These are phyloP conservation scores for Meira miltonrushii DNA, from an alignment of 1,284 basidiomycete genomes.

Conservation along the genomic window DNA sequence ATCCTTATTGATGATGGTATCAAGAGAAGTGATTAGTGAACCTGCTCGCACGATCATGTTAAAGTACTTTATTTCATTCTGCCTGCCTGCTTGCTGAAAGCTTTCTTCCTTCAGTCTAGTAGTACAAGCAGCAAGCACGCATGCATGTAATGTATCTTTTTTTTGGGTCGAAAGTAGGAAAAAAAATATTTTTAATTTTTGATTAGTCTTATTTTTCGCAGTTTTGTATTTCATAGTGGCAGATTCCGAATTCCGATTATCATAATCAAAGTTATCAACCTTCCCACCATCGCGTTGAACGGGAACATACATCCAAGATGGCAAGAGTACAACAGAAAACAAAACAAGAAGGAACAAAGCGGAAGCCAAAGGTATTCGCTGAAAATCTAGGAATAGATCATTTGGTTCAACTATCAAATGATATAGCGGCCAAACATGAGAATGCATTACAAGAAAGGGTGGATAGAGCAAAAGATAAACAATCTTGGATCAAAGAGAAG, in stretches of 20 bases:
- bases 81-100: too few species aligned
- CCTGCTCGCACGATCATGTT: too few species aligned
- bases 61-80: too few species aligned
- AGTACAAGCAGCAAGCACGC: too few species aligned
- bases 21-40: too few species aligned
- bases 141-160: too few species aligned
- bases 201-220: not conserved
- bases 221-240: not conserved
- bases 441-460: not conserved
- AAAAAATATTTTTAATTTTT: not conserved
- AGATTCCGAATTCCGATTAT: not conserved
- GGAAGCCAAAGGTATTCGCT: not conserved
- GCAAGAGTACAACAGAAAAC: not conserved
- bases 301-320: not conserved
- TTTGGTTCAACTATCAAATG: not conserved
- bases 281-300: not conserved
- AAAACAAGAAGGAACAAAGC: not conserved
- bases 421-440: not conserved
- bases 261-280: not conserved
- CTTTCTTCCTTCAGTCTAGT: too few species aligned
- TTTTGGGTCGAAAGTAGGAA: too few species aligned
- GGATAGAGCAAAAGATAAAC: slow-evolving; percentile 2
- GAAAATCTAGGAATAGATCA: slow-evolving; percentile 3
- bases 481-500: slow-evolving; percentile 1
- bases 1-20: too few species aligned